Evolutionary conservation across 176 grass and related monocot species (phyloP), one percentile per base, ranked within the genome.

Genomic region (Eragrostis nindensis): DNA sequence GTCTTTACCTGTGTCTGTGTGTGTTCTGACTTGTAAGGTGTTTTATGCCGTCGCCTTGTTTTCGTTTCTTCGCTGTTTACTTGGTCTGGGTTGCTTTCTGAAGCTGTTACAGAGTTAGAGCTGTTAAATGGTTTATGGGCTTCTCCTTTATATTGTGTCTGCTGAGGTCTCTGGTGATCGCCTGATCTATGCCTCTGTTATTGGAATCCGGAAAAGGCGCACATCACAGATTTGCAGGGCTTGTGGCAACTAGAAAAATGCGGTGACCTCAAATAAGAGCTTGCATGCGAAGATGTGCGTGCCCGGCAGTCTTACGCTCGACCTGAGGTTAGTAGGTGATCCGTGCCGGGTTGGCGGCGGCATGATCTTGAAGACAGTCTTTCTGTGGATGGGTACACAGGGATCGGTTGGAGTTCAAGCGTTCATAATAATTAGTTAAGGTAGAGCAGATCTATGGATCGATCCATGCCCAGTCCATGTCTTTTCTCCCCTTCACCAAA

Each of bases 11-110:
- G 50, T 68, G 50, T 22, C 0, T 52, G 52, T 7, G 30, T 68
- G 32, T 12, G 25, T 64, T 80, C 77, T 68, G 16, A 68, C 77
- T 18, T 69, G 63, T 42, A 30, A 50, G 22, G 11, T 56, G 32
- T 71, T 21, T 24, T 42, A 22, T 53, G 19, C 48, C 16, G 2
- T 73, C 4, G 30, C 18, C 1, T 41, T 71, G 24, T 19, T 50
- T 19, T 74, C 11, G 9, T 4, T 21, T 21, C 9, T 36, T 54
- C 16, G 19, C 52, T 70, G 68, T 44, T 76, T 55, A 61, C 39
- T 18, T 22, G 19, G 46, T 48, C 3, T 12, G 2, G 10, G 46
- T 48, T 48, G 0, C 46, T 15, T 48, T 48, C 10, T 15, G 12
- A 48, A 14, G 10, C 46, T 48, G 62, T 44, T 44, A 44, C 6